These are phyloP conservation scores for Alternaria alternata DNA, from an alignment of 2,329 filamentous ascomycete genomes.

Conservation along the genomic window DNA sequence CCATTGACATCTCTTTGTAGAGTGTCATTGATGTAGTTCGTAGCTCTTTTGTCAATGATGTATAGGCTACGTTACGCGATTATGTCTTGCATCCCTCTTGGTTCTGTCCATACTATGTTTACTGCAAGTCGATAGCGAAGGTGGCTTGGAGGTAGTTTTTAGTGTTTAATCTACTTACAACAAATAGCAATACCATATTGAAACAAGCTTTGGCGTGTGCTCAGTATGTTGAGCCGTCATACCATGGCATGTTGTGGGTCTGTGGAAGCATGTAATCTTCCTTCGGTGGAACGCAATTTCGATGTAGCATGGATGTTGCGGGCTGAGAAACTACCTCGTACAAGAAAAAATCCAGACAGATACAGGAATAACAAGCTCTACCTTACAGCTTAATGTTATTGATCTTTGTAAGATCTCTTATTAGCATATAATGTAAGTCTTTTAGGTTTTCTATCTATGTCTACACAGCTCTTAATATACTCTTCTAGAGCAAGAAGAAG, in stretches of 20 bases:
- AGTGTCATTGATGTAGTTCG: slow-evolving; percentile 7
- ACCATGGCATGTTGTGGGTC: neutral
- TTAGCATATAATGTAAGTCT: too few species aligned
- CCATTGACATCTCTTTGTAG: slow-evolving; percentile 1
- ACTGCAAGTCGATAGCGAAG: slow-evolving; percentile 16
- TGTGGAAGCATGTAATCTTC: neutral
- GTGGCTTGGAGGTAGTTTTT: slow-evolving; percentile 23
- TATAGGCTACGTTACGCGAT: slow-evolving; percentile 4
- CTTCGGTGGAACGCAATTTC: neutral
- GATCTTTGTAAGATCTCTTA: too few species aligned
- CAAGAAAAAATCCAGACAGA: too few species aligned
- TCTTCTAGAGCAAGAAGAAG: too few species aligned
- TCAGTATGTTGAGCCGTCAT: neutral
- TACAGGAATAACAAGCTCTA: too few species aligned
- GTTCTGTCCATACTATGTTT: neutral
- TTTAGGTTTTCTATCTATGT: too few species aligned
- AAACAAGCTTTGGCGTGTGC: slow-evolving; percentile 1
- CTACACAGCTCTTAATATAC: too few species aligned
- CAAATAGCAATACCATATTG: neutral
- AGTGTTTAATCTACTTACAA: slow-evolving; percentile 21
- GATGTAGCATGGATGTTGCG: neutral
- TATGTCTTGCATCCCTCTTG: slow-evolving; percentile 2
- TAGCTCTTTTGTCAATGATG: slow-evolving; percentile 14
- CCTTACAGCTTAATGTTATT: too few species aligned
- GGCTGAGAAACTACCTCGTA: too few species aligned